phyloP scores from a whole-genome alignment of 2,329 filamentous ascomycete genomes.

The Cordyceps farinosa region DNA sequence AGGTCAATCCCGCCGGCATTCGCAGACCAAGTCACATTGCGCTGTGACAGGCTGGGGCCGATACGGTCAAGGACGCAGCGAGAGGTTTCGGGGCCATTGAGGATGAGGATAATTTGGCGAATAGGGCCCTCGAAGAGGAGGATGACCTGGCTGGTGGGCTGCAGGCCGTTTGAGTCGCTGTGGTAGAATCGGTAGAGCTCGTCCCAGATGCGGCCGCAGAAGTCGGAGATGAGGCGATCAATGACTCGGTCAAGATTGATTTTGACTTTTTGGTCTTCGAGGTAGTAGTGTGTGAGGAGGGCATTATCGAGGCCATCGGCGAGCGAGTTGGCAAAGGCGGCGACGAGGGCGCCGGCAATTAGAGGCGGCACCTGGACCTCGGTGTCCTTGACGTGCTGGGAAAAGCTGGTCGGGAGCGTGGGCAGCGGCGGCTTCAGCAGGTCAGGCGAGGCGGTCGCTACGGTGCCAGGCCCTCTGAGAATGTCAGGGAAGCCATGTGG shows the following conservation, averaged over 20 bases:
- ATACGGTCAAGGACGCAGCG: slow-evolving; percentile 34
- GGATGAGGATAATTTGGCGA: slow-evolving; percentile 35
- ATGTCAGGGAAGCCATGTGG: slow-evolving; percentile 27
- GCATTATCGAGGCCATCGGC: slow-evolving; percentile 35
- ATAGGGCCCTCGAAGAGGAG: slow-evolving; percentile 36
- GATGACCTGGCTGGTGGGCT: slow-evolving; percentile 30
- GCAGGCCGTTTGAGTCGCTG: slow-evolving; percentile 22
- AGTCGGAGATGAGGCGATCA: slow-evolving; percentile 33
- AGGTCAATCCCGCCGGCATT: slow-evolving; percentile 33
- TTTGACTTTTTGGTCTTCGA: slow-evolving; percentile 30
- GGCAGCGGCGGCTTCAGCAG: slow-evolving; percentile 34
- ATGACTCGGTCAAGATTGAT: slow-evolving; percentile 36
- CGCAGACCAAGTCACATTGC: slow-evolving; percentile 32
- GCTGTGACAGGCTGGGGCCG: slow-evolving; percentile 33
- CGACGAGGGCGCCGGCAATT: slow-evolving; percentile 33
- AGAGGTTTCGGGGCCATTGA: slow-evolving; percentile 35
- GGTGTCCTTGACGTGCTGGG: slow-evolving; percentile 29
- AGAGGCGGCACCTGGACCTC: slow-evolving; percentile 35
- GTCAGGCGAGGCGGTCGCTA: slow-evolving; percentile 14
- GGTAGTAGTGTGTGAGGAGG: slow-evolving; percentile 37
- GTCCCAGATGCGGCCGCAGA: slow-evolving; percentile 34
- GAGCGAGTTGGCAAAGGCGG: slow-evolving; percentile 34
- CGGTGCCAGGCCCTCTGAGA: slow-evolving; percentile 24
- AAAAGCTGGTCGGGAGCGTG: slow-evolving; percentile 27
- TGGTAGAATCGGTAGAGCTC: slow-evolving; percentile 35